These are phyloP conservation scores for Theileria orientalis DNA, from an alignment of 169 alveolate genomes.

Conservation along the genomic window DNA sequence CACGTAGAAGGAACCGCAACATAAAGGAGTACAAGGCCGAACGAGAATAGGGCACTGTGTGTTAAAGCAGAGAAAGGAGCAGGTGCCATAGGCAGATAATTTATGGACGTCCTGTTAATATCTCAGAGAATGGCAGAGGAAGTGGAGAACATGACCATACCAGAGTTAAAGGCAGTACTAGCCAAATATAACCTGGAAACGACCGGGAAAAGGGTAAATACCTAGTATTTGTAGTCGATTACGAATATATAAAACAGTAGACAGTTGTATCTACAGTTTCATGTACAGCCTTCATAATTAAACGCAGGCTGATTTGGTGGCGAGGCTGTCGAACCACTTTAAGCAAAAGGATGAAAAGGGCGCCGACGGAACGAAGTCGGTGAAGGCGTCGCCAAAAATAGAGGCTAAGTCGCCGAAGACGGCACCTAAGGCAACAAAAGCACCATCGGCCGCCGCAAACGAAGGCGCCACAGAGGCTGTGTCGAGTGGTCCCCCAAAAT, in stretches of 20 bases:
- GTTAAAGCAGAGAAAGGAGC: too few species aligned
- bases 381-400: not conserved
- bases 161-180: constrained; percentile 48
- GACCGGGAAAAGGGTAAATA: constrained; percentile 57
- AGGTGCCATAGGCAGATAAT: not conserved
- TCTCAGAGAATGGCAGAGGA: constrained; percentile 18
- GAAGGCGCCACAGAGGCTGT: not conserved
- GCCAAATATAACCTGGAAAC: constrained; percentile 30
- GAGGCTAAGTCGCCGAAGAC: not conserved
- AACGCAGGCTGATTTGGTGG: constrained; percentile 15
- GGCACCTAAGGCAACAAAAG: constrained; percentile 3
- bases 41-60: too few species aligned
- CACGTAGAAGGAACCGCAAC: too few species aligned
- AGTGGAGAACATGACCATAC: constrained; percentile 37
- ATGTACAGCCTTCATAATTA: not conserved
- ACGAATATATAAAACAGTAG: not conserved
- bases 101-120: constrained; percentile 10
- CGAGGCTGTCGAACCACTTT: constrained; percentile 7
- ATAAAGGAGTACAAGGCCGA: too few species aligned
- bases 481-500: not conserved
- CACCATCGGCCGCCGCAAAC: not conserved
- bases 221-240: too few species aligned
- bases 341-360: not conserved
- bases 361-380: not conserved
- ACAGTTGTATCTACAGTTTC: not conserved